phyloP scores from a whole-genome alignment of 805 yeast genomes.

The Candida schatavii region DNA sequence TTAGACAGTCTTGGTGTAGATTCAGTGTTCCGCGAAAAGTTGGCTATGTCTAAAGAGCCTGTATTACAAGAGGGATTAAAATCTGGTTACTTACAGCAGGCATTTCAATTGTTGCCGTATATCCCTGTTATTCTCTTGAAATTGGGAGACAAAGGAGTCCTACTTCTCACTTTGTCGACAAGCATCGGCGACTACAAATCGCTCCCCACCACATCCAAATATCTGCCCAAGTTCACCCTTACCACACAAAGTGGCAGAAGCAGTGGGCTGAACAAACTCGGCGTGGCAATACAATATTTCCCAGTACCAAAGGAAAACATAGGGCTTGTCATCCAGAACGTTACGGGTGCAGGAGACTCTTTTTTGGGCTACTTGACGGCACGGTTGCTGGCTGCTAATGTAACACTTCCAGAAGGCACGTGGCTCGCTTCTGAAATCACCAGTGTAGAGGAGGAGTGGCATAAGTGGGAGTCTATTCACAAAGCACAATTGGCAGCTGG shows the following conservation, averaged over 20 bases:
- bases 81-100: constrained; percentile 59
- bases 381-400: constrained; percentile 10
- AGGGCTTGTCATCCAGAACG: constrained; percentile 48
- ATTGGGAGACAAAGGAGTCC: constrained; percentile 63
- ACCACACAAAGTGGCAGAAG: constrained; percentile 12
- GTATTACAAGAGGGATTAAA: constrained; percentile 24
- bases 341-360: constrained; percentile 89
- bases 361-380: constrained; percentile 63
- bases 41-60: constrained; percentile 30
- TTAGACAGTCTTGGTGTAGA: constrained; percentile 58
- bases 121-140: constrained; percentile 65
- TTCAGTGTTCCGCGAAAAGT: constrained; percentile 42
- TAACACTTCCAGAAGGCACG: constrained; percentile 25
- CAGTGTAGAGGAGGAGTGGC: constrained; percentile 34
- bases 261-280: constrained; percentile 24
- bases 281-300: constrained; percentile 64
- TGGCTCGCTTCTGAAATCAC: constrained; percentile 25
- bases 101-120: constrained; percentile 71
- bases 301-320: constrained; percentile 36
- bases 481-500: constrained; percentile 44
- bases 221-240: constrained; percentile 21
- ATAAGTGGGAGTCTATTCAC: constrained; percentile 32
- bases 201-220: constrained; percentile 30
- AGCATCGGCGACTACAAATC: constrained; percentile 28
- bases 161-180: constrained; percentile 36